Evolutionary conservation across 192 early-diverging fungal species (phyloP).

Genomic region (Podila verticillata): DNA sequence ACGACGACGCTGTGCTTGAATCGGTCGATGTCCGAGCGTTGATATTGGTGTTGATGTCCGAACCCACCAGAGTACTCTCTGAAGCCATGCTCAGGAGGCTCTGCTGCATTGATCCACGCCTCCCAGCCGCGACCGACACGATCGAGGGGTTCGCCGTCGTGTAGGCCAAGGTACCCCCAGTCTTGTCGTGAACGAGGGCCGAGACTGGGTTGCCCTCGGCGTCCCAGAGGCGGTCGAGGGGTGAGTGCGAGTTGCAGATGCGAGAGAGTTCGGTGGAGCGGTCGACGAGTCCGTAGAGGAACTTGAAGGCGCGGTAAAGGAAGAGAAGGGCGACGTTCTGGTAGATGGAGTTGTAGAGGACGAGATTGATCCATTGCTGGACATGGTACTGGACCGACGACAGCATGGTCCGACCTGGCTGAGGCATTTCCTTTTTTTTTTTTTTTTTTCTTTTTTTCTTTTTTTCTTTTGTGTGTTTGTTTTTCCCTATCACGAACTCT

Average conservation of each 20-base stretch:
- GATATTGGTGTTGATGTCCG: neutral
- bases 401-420: neutral
- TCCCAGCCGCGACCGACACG: neutral
- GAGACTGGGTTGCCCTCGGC: constrained; percentile 13
- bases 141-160: neutral
- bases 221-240: constrained; percentile 32
- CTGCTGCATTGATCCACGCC: neutral
- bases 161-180: constrained; percentile 24
- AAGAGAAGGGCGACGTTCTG: constrained; percentile 57
- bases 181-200: constrained; percentile 17
- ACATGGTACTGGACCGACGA: constrained; percentile 38
- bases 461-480: no score
- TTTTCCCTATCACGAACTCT: neutral
- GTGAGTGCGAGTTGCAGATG: constrained; percentile 50
- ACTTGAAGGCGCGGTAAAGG: constrained; percentile 67
- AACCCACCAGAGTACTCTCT: neutral
- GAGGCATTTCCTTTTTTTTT: neutral
- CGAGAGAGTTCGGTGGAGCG: constrained; percentile 71
- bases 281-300: constrained; percentile 58
- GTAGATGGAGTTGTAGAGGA: constrained; percentile 61
- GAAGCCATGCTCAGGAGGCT: neutral
- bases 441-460: no score
- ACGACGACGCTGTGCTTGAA: constrained; percentile 8
- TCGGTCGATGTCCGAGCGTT: constrained; percentile 9
- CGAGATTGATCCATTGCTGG: constrained; percentile 57